phyloP scores from a whole-genome alignment of 2,329 filamentous ascomycete genomes.

The Cyphellophora europaea region DNA sequence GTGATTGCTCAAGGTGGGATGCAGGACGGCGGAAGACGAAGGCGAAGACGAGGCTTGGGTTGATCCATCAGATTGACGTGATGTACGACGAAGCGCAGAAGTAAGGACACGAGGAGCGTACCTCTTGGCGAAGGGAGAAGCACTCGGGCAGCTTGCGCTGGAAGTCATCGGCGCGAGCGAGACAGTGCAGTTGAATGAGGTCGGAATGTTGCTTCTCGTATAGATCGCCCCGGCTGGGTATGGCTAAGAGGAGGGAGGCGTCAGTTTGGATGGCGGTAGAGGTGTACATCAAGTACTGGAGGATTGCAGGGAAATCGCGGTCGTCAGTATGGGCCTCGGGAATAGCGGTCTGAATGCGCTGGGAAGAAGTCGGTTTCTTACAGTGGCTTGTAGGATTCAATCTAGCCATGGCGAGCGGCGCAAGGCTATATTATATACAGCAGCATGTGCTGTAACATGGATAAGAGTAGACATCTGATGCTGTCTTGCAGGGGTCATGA shows the following conservation, averaged over 20 bases:
- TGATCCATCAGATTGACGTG: not conserved
- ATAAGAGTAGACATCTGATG: too few species aligned
- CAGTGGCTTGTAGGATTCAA: too few species aligned
- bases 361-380: too few species aligned
- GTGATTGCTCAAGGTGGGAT: too few species aligned
- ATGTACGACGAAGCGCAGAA: not conserved
- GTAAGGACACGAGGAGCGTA: slow-evolving; percentile 3
- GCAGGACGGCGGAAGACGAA: not conserved
- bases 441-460: too few species aligned
- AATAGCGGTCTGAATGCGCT: too few species aligned
- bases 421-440: too few species aligned
- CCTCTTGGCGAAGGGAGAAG: slow-evolving; percentile 12
- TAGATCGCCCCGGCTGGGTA: not conserved
- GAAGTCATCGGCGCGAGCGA: slow-evolving; percentile 14
- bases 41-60: not conserved
- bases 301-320: not conserved
- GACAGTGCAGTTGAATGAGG: slow-evolving; percentile 4
- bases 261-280: not conserved
- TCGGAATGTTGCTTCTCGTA: not conserved
- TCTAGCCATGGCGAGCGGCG: too few species aligned
- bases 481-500: too few species aligned
- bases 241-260: not conserved
- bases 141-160: slow-evolving; percentile 12
- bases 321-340: not conserved
- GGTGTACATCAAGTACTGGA: not conserved